These are phyloP conservation scores for Saccharomyces hybrid DNA, from an alignment of 1,139 yeast species.

Conservation along the genomic window DNA sequence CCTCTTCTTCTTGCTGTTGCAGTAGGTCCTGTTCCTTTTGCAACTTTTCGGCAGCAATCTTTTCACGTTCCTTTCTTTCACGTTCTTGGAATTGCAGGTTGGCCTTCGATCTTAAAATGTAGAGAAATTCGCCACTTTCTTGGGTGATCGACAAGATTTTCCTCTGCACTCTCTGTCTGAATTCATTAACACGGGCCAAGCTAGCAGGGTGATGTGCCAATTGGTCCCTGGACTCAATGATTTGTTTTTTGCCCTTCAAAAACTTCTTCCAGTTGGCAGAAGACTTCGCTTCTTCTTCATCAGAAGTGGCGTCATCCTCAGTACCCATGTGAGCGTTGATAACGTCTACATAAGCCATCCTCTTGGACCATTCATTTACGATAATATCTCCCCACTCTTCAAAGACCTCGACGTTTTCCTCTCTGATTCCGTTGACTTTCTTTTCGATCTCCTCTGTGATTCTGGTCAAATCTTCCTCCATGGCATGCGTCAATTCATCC, in stretches of 20 bases:
- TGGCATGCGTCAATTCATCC: constrained; percentile 34
- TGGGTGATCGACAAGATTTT: neutral
- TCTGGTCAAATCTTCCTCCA: constrained; percentile 33
- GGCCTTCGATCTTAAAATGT: constrained; percentile 71
- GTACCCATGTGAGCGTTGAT: constrained; percentile 6
- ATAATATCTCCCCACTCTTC: constrained; percentile 68
- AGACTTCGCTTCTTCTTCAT: constrained; percentile 8
- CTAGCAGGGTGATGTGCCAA: neutral
- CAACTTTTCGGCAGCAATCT: neutral
- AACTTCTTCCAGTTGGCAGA: constrained; percentile 19
- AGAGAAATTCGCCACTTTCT: constrained; percentile 66
- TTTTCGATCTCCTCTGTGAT: constrained; percentile 37
- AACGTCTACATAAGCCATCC: constrained; percentile 31
- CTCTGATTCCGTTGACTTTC: constrained; percentile 42
- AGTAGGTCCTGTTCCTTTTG: neutral
- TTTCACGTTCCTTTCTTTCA: constrained; percentile 32
- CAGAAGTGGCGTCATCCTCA: constrained; percentile 1
- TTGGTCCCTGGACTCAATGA: constrained; percentile 9
- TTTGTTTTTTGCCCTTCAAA: constrained; percentile 19
- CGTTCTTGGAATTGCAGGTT: constrained; percentile 72
- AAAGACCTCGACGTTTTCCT: constrained; percentile 52
- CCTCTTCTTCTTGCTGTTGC: neutral
- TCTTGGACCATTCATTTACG: constrained; percentile 45
- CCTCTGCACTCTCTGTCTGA: neutral
- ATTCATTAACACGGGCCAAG: neutral